phyloP scores from a whole-genome alignment of 768 basidiomycete species.

The Astraeus odoratus region DNA sequence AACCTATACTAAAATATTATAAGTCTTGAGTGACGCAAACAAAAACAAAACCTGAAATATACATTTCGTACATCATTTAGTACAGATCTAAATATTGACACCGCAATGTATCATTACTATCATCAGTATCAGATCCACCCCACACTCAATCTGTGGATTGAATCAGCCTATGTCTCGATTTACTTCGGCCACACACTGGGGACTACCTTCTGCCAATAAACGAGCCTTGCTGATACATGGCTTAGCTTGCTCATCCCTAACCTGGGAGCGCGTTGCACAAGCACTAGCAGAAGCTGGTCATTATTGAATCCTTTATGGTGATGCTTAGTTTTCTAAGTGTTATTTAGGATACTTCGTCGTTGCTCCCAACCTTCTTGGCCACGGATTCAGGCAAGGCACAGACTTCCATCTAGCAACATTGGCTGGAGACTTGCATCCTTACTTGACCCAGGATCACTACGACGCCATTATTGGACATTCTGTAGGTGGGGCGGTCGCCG shows the following conservation, averaged over 20 bases:
- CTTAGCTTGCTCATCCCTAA: constrained; percentile 12
- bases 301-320: not conserved
- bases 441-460: constrained; percentile 3
- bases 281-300: constrained; percentile 12
- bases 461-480: constrained; percentile 7
- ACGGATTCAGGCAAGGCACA: too few relatives aligned
- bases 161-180: constrained; percentile 6
- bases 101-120: too few relatives aligned
- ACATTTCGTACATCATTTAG: too few relatives aligned
- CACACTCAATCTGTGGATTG: not conserved
- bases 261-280: constrained; percentile 14
- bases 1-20: too few relatives aligned
- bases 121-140: not conserved
- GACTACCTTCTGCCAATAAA: constrained; percentile 15
- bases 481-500: constrained; percentile 1
- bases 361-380: constrained; percentile 17
- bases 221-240: constrained; percentile 24
- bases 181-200: constrained; percentile 18
- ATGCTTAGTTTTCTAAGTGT: not conserved
- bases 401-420: constrained; percentile 12
- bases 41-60: too few relatives aligned
- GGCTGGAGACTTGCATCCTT: constrained; percentile 13
- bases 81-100: too few relatives aligned
- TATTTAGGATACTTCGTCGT: constrained; percentile 18
- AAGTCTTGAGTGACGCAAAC: too few relatives aligned